Conservation (phyloP, 164 flowering plant genomes). For the Hamamelis virginiana region DNA sequence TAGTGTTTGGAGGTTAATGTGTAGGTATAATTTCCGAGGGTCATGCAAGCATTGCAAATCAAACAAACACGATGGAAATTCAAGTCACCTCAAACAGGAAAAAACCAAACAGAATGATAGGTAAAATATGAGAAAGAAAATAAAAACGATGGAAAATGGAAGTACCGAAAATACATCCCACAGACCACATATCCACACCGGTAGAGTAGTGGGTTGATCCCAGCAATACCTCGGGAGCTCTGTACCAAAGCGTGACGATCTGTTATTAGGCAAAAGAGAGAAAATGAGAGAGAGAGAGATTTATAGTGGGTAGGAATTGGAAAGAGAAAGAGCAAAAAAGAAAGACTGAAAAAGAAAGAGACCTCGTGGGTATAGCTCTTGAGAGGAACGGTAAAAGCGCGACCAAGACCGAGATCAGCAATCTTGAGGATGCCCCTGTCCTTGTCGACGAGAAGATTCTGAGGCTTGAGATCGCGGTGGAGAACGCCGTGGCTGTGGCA, state of each 20-base stretch:
- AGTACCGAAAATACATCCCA: conserved; percentile 97
- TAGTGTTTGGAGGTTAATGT: too few relatives aligned
- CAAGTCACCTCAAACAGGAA: too few relatives aligned
- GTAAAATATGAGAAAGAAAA: too few relatives aligned
- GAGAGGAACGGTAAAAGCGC: conserved; percentile 93
- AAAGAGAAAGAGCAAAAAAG: background rate
- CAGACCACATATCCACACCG: conserved; percentile 99
- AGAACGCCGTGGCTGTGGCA: conserved; percentile 93
- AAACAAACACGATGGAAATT: too few relatives aligned
- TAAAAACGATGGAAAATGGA: too few relatives aligned
- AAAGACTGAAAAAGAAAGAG: background rate
- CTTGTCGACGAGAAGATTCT: conserved; percentile 86
- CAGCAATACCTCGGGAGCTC: conserved; percentile 92
- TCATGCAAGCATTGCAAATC: too few relatives aligned
- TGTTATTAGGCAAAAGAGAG: conserved; percentile 3
- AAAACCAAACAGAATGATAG: too few relatives aligned
- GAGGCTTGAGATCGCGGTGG: conserved; percentile 95
- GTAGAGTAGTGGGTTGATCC: conserved; percentile 89
- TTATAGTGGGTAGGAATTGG: background rate
- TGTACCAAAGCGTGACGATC: conserved; percentile 97
- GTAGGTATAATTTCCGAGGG: too few relatives aligned
- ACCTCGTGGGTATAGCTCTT: conserved; percentile 98
- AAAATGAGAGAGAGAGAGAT: conserved; percentile 7
- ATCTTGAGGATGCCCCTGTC: conserved; percentile 87
- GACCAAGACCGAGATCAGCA: conserved; percentile 95